A percentile compares a stretch with the other conserved stretches of the same genome.
These are phyloP conservation scores for Ceratobasidium sp. DNA, from an alignment of 1,284 basidiomycete species.

Conservation along the genomic window DNA sequence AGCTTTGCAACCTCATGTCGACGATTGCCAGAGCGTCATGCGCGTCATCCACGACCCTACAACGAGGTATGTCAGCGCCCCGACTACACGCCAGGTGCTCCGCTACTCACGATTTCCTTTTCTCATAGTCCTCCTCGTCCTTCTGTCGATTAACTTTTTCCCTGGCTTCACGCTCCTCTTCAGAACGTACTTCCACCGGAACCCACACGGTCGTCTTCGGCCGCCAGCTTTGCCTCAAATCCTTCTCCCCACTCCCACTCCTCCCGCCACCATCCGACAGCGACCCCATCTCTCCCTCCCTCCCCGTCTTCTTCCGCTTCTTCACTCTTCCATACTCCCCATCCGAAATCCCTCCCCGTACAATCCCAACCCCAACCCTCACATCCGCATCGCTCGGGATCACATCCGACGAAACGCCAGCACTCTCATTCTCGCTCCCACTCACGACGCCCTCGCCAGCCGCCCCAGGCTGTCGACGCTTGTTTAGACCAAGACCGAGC, in stretches of 20 bases:
- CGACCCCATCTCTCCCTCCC: conserved; percentile 17
- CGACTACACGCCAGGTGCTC: background rate
- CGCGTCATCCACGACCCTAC: conserved; percentile 21
- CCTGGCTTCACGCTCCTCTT: conserved; percentile 10
- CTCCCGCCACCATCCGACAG: conserved; percentile 17
- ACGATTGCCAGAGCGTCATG: conserved; percentile 4
- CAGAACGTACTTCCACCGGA: conserved; percentile 7
- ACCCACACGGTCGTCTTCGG: conserved; percentile 12
- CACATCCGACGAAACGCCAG: conserved; percentile 12
- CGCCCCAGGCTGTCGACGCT: conserved; percentile 4
- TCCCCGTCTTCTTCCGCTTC: conserved; percentile 22
- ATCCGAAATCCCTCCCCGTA: conserved; percentile 25
- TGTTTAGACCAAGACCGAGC: conserved; percentile 17
- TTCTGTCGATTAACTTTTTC: background rate
- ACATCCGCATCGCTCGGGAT: conserved; percentile 27
- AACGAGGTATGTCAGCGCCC: background rate
- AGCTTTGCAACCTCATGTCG: conserved; percentile 12
- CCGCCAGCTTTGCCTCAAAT: conserved; percentile 5
- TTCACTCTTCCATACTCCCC: conserved; percentile 30
- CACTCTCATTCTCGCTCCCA: conserved; percentile 45
- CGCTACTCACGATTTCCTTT: conserved; percentile 32
- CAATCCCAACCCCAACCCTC: background rate
- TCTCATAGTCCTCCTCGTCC: conserved; percentile 15
- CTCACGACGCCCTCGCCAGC: conserved; percentile 8
- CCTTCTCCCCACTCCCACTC: conserved; percentile 1